These are phyloP conservation scores for Didymella arachidicola DNA, from an alignment of 2,329 filamentous ascomycete genomes.

Conservation along the genomic window DNA sequence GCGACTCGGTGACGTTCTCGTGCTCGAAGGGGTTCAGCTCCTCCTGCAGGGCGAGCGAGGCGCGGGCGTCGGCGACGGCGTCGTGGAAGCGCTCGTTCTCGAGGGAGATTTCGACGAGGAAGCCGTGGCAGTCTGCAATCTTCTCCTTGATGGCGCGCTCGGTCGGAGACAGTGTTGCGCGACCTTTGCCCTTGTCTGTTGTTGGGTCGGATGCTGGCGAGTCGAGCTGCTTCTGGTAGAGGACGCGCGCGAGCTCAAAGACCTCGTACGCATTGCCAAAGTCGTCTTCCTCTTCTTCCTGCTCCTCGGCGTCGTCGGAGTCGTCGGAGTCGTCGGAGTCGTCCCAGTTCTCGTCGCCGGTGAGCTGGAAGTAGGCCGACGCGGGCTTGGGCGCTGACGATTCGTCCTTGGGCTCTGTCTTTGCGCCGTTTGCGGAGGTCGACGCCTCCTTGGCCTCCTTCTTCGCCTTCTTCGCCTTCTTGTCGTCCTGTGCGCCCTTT, in stretches of 20 bases:
- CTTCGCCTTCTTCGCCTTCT: slow-evolving; percentile 60
- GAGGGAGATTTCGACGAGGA: slow-evolving; percentile 94
- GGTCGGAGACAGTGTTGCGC: slow-evolving; percentile 51
- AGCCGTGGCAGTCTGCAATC: slow-evolving; percentile 89
- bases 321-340: slow-evolving; percentile 69
- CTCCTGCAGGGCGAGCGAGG: slow-evolving; percentile 79
- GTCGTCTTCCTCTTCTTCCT: slow-evolving; percentile 65
- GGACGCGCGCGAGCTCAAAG: slow-evolving; percentile 68
- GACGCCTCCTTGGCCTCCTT: slow-evolving; percentile 49
- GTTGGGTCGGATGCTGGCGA: slow-evolving; percentile 44
- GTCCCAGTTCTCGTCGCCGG: slow-evolving; percentile 87
- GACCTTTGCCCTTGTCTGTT: slow-evolving; percentile 55
- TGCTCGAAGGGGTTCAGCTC: slow-evolving; percentile 81
- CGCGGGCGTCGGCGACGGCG: slow-evolving; percentile 83
- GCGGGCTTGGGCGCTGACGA: slow-evolving; percentile 69
- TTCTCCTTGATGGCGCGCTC: slow-evolving; percentile 69
- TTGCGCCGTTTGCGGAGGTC: slow-evolving; percentile 41
- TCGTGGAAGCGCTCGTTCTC: slow-evolving; percentile 93
- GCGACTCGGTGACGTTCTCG: slow-evolving; percentile 87
- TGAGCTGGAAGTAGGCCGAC: slow-evolving; percentile 78
- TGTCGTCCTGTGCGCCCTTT: slow-evolving; percentile 69
- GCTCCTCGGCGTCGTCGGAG: slow-evolving; percentile 66
- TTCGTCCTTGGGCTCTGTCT: slow-evolving; percentile 55
- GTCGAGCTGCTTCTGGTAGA: slow-evolving; percentile 65
- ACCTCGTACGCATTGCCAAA: slow-evolving; percentile 70